These are phyloP conservation scores for Triangularia verruculosa DNA, from an alignment of 2,329 filamentous ascomycete species.

Conservation along the genomic window DNA sequence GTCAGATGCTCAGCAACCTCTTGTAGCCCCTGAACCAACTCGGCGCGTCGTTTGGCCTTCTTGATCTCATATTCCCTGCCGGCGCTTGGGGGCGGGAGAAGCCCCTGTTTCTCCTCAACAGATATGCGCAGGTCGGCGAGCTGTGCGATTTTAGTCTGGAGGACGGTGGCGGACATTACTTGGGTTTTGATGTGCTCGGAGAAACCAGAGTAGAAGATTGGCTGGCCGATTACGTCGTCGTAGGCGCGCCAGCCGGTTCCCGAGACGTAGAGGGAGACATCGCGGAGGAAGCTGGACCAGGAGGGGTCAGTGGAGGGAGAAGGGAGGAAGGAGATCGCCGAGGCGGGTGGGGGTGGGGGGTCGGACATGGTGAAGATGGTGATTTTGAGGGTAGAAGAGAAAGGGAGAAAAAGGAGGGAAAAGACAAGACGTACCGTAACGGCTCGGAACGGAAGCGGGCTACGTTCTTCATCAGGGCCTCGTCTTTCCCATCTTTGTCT, in stretches of 20 bases:
- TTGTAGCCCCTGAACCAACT: constrained; percentile 69
- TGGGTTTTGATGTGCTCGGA: constrained; percentile 81
- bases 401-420: constrained; percentile 12
- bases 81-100: constrained; percentile 49
- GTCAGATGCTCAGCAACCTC: constrained; percentile 84
- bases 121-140: constrained; percentile 71
- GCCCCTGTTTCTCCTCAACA: constrained; percentile 73
- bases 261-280: constrained; percentile 89
- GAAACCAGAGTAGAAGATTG: constrained; percentile 90
- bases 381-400: not conserved
- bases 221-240: constrained; percentile 84
- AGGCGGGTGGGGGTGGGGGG: constrained; percentile 4
- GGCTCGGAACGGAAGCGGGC: constrained; percentile 76
- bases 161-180: constrained; percentile 71
- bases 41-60: constrained; percentile 53
- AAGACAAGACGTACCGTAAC: constrained; percentile 46
- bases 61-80: constrained; percentile 54
- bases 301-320: constrained; percentile 16
- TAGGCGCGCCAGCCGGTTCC: constrained; percentile 95
- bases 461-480: constrained; percentile 76
- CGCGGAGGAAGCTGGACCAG: constrained; percentile 74
- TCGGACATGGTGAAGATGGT: constrained; percentile 5
- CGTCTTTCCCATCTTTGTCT: constrained; percentile 52
- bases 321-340: constrained; percentile 17
- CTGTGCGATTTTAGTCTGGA: constrained; percentile 71